These are phyloP conservation scores for Hydnomerulius pinastri DNA, from an alignment of 768 basidiomycete species.

Conservation along the genomic window DNA sequence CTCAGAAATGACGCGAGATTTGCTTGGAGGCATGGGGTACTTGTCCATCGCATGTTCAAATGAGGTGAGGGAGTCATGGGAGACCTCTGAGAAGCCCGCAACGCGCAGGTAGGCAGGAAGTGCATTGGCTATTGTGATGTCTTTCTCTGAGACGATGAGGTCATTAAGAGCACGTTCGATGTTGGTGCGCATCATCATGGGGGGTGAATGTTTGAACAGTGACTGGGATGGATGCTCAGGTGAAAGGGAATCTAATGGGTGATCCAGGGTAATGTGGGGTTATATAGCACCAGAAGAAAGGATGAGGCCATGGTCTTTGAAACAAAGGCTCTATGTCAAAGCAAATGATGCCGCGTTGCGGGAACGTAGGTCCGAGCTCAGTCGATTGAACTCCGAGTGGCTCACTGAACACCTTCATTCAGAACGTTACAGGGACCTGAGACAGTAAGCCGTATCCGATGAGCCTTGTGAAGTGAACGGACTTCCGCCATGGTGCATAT, in stretches of 20 bases:
- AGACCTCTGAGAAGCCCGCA: constrained; percentile 12
- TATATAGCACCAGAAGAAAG: constrained; percentile 4
- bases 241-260: not conserved
- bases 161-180: constrained; percentile 12
- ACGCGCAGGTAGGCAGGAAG: constrained; percentile 10
- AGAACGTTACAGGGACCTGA: too few species aligned
- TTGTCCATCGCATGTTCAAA: constrained; percentile 20
- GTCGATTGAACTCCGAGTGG: constrained; percentile 4
- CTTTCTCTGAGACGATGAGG: constrained; percentile 7
- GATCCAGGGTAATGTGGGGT: not conserved
- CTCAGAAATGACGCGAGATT: constrained; percentile 4
- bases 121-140: constrained; percentile 9
- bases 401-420: too few species aligned
- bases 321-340: constrained; percentile 9
- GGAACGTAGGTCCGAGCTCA: too few species aligned
- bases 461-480: too few species aligned
- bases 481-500: too few species aligned
- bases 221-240: not conserved
- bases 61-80: constrained; percentile 9
- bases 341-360: not conserved
- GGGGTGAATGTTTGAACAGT: not conserved
- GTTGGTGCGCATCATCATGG: constrained; percentile 11
- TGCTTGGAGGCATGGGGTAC: constrained; percentile 6
- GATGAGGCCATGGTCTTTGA: not conserved
- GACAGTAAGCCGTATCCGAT: too few species aligned